phyloP scores from a whole-genome alignment of 2,329 filamentous ascomycete genomes.

The Curvularia eragrostidis region DNA sequence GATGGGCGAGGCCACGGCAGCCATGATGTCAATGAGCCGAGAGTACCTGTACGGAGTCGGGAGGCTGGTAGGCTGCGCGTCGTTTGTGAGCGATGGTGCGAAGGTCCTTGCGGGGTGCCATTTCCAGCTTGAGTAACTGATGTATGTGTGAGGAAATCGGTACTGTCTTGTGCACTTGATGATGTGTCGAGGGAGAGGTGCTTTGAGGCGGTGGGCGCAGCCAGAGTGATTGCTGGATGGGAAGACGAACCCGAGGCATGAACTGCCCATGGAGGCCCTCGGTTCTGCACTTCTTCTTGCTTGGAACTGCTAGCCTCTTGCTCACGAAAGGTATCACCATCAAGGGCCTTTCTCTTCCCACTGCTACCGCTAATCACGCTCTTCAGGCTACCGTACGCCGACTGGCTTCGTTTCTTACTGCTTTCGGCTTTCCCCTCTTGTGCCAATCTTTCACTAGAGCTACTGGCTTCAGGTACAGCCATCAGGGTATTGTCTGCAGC shows the following conservation, averaged over 20 bases:
- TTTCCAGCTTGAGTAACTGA: slow-evolving; percentile 21
- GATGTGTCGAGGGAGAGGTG: slow-evolving; percentile 46
- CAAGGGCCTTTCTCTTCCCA: slow-evolving; percentile 36
- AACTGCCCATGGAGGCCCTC: slow-evolving; percentile 39
- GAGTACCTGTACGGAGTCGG: slow-evolving; percentile 35
- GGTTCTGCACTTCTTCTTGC: slow-evolving; percentile 18
- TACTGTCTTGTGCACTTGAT: slow-evolving; percentile 34
- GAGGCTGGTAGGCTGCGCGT: slow-evolving; percentile 28
- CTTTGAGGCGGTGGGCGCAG: slow-evolving; percentile 45
- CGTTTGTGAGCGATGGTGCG: slow-evolving; percentile 36
- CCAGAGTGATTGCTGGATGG: slow-evolving; percentile 44
- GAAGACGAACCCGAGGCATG: slow-evolving; percentile 32
- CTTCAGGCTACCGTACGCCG: slow-evolving; percentile 49
- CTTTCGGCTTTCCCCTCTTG: slow-evolving; percentile 35
- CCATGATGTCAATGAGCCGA: slow-evolving; percentile 46
- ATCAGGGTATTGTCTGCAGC: slow-evolving; percentile 52
- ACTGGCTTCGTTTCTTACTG: slow-evolving; percentile 44
- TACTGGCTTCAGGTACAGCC: slow-evolving; percentile 57
- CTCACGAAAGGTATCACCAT: slow-evolving; percentile 29
- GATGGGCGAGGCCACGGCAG: slow-evolving; percentile 44
- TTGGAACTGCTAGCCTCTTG: slow-evolving; percentile 24
- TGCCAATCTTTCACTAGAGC: slow-evolving; percentile 52
- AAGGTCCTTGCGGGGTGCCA: slow-evolving; percentile 17
- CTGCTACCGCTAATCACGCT: slow-evolving; percentile 49
- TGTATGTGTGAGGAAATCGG: slow-evolving; percentile 14